Evolutionary conservation across 768 basidiomycete genomes (phyloP), one percentile per base, ranked within the genome.

Genomic region (Gautieria morchelliformis): DNA sequence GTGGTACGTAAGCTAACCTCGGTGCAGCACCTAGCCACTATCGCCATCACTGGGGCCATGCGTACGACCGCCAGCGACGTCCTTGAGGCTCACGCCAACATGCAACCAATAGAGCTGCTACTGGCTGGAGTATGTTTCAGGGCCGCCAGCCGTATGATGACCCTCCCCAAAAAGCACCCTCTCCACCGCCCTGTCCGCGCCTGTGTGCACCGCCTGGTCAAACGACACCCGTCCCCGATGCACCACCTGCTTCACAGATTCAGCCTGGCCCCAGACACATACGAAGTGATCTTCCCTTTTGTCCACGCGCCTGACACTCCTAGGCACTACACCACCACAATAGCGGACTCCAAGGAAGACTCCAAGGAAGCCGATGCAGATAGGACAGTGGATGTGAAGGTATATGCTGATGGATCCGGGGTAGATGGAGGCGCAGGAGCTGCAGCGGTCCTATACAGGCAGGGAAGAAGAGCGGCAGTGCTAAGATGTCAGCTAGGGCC

Each of bases 381-480:
- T 5, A 6, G 24, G 9, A 24, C 6, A 6, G 47, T 6, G 6
- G 14, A 0, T 14, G 32, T n/a, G 27, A 35, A 55, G 14, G 45
- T 69, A 1, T 67, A 61, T 56, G 55, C 59, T 22, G 63, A 68
- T 22, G 24, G 9, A 7, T 49, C 47, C 5, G 47, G 47, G 12
- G 12, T 10, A 12, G 24, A 49, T 10, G 19, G 22, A 4, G 47
- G 14, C 5, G 47, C 24, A 10, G 47, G 47, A 5, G 47, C 47
- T 6, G 20, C 47, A 24, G 47, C 30, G 6, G 47, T 49, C 7
- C 5, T 22, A 7, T 17, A 14, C 30, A 27, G 14, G 15, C 9
- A 24, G 17, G 12, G 15, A 10, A 22, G 47, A 20, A 49, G 15
- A 6, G 10, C 12, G 17, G 14, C 14, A 10, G 47, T 10, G 4